Conservation (phyloP, 441 rosid species). For the Sinapis alba region DNA sequence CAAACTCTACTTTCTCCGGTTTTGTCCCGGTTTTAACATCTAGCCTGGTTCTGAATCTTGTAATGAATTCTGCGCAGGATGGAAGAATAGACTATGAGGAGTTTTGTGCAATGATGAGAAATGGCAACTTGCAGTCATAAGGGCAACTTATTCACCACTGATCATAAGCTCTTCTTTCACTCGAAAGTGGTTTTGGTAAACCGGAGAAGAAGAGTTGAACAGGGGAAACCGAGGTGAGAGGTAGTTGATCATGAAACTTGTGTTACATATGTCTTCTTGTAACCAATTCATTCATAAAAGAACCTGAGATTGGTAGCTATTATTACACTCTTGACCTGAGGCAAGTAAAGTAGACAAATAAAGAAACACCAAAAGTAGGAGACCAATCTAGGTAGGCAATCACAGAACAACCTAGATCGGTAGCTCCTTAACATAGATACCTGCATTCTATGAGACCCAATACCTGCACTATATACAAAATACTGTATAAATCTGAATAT, state of each 20-base stretch:
- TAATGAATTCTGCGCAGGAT: slow-evolving; percentile 50
- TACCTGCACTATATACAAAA: not conserved
- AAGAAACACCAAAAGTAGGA: not conserved
- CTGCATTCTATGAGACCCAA: not conserved
- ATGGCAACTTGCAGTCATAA: slow-evolving; percentile 45
- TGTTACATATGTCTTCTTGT: not conserved
- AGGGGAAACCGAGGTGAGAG: not conserved
- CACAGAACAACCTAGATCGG: not conserved
- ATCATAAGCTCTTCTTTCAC: not conserved
- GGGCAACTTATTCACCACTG: slow-evolving; percentile 37
- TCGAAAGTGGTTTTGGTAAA: not conserved
- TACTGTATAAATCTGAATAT: not conserved
- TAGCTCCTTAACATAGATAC: no score
- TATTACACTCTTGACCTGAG: not conserved
- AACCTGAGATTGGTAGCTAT: not conserved
- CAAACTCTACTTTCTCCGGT: not conserved
- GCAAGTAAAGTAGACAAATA: not conserved
- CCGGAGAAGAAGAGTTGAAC: slow-evolving; percentile 4
- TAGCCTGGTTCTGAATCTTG: not conserved
- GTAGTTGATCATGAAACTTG: not conserved
- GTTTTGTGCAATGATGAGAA: slow-evolving; percentile 93
- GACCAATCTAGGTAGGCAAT: not conserved
- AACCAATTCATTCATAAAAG: not conserved
- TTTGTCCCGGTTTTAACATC: not conserved
- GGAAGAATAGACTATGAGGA: slow-evolving; percentile 90